Conservation (phyloP, 768 basidiomycete species). For the Hygrocybe coccinea region DNA sequence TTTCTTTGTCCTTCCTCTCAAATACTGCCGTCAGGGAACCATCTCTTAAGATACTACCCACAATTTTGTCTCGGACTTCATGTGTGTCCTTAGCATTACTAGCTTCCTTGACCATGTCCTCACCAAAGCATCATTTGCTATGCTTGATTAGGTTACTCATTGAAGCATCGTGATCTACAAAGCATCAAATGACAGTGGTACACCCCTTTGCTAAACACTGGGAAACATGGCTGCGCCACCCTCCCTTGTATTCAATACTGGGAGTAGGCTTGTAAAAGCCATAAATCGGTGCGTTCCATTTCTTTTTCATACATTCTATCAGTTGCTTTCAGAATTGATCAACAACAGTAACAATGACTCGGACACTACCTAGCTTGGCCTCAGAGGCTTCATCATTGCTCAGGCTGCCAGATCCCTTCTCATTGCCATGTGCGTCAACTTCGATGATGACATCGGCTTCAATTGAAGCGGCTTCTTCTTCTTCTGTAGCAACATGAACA, state of each 20-base stretch:
- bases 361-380: no score
- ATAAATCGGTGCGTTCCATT: conserved; percentile 33
- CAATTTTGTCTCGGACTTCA: conserved; percentile 3
- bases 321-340: no score
- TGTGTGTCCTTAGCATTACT: conserved; percentile 1
- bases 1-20: conserved; percentile 24
- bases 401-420: no score
- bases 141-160: conserved; percentile 29
- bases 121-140: conserved; percentile 31
- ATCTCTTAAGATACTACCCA: conserved; percentile 8
- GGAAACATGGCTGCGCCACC: conserved; percentile 23
- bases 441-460: no score
- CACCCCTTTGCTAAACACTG: conserved; percentile 21
- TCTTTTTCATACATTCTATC: conserved; percentile 12
- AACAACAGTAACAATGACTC: no score
- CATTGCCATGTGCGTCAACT: no score
- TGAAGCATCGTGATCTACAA: conserved; percentile 20
- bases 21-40: conserved; percentile 28
- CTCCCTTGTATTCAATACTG: conserved; percentile 17
- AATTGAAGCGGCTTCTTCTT: no score
- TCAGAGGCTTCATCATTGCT: no score
- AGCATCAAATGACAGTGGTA: conserved; percentile 16
- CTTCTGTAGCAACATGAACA: no score
- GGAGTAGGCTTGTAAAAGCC: conserved; percentile 28
- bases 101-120: conserved; percentile 15